Conservation (phyloP, 78 protist genomes). For the Tieghemostelium lacteum region DNA sequence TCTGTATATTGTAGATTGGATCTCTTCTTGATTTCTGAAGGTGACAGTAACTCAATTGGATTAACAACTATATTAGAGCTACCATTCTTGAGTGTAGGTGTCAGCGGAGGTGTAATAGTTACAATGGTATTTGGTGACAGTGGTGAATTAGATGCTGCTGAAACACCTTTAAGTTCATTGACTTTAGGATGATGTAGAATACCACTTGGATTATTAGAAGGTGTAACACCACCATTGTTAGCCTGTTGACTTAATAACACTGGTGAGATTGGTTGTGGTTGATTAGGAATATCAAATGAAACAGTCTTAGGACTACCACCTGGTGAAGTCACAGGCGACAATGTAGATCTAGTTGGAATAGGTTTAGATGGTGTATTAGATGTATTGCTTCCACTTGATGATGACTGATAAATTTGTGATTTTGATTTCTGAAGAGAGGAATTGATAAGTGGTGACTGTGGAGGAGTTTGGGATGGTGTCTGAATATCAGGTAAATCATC, state of each 20-base stretch:
- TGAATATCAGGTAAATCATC: background rate
- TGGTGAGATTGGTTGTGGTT: background rate
- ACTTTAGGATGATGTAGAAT: constrained; percentile 16
- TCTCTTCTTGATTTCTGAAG: constrained; percentile 13
- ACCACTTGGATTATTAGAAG: background rate
- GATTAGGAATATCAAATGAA: background rate
- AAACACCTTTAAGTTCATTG: background rate
- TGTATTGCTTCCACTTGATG: background rate
- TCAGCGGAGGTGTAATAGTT: background rate
- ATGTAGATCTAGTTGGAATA: background rate
- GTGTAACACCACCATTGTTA: background rate
- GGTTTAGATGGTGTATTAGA: constrained; percentile 19
- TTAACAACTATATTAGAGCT: background rate
- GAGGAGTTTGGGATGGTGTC: background rate
- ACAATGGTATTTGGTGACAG: background rate
- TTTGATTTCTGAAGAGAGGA: background rate
- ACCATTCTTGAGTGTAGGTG: background rate
- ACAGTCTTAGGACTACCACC: background rate
- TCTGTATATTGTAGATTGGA: background rate
- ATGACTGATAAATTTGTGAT: background rate
- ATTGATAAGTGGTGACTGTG: background rate
- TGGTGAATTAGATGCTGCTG: too few relatives aligned
- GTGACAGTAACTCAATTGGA: constrained; percentile 10
- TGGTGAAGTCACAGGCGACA: too few relatives aligned
- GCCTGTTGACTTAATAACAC: too few relatives aligned